Evolutionary conservation across 495 filamentous ascomycete genomes (phyloP), one percentile per base, ranked within the genome.

Genomic region (Aspergillus bertholletiae): DNA sequence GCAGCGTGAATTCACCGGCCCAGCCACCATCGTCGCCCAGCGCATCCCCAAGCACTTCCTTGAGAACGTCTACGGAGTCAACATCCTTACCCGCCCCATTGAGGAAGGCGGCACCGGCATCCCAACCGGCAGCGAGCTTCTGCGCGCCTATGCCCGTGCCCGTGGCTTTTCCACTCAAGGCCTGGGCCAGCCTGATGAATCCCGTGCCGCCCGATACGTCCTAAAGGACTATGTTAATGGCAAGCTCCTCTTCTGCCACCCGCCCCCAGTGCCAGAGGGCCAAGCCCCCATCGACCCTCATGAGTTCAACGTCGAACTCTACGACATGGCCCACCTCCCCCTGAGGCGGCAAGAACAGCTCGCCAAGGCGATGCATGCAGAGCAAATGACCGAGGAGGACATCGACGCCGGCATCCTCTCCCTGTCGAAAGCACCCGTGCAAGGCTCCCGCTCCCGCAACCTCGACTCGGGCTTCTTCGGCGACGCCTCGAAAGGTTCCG

Each of bases 161-260:
- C 77, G 95, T 60, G 95, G 95, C 24, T 97, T 95, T 73, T 84
- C 86, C 37, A 96, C 90, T 13, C 84, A 84, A 26, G 92, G 94
- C 53, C 83, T 87, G 23, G 94, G 95, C 12, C 86, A 92, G 55
- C 93, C 95, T 12, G 94, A 99, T 65, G 90, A 96, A 74, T 93
- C 90, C 2, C 80, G 95, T 55, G 95, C 94, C 7, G 94, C 93
- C 1, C 81, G 95, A 49, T 88, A 89, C 55, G 76, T 99, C 13
- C 81, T 99, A 17, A 99, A 99, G 69, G 95, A 99, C 74, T 97
- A 96, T 62, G 94, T 99, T 53, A 95, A 85, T 63, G 95, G 95
- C 51, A 97, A 96, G 71, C 82, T 99, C 2, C 81, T 96, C 7
- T 97, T 88, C 78, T 90, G 89, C 60, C 84, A 93, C 60, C 93